These are phyloP conservation scores for Helianthus tuberosus DNA, from an alignment of 129 eudicot genomes.

Conservation along the genomic window DNA sequence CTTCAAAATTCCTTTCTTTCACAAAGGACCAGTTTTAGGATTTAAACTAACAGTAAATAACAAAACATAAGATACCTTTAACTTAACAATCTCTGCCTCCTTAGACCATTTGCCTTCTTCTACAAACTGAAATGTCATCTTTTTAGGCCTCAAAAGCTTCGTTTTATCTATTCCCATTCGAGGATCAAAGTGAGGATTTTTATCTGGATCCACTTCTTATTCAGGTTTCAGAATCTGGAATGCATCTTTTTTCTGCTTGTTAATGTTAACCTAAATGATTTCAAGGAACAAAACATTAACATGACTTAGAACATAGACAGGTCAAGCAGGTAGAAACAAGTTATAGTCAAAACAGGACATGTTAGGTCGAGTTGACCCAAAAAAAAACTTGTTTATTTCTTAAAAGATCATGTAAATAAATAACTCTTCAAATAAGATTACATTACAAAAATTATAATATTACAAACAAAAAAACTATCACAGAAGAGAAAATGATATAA, in stretches of 20 bases:
- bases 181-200: no score
- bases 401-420: background rate
- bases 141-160: no score
- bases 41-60: background rate
- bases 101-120: slow-evolving; percentile 99
- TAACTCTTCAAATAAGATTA: background rate
- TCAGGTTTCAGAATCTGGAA: no score
- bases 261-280: slow-evolving; percentile 75
- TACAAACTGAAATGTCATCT: no score
- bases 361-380: background rate
- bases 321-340: background rate
- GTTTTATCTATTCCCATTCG: no score
- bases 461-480: background rate
- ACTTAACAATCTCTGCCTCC: slow-evolving; percentile 80
- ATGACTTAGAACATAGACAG: slow-evolving; percentile 6
- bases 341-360: background rate
- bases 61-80: slow-evolving; percentile 55
- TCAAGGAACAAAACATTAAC: background rate
- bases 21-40: no score
- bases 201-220: no score
- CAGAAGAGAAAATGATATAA: background rate
- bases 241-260: no score
- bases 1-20: no score
- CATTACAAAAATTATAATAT: background rate
- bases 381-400: background rate